Evolutionary conservation across 1,139 yeast genomes (phyloP).

Genomic region (Scheffersomyces titani): DNA sequence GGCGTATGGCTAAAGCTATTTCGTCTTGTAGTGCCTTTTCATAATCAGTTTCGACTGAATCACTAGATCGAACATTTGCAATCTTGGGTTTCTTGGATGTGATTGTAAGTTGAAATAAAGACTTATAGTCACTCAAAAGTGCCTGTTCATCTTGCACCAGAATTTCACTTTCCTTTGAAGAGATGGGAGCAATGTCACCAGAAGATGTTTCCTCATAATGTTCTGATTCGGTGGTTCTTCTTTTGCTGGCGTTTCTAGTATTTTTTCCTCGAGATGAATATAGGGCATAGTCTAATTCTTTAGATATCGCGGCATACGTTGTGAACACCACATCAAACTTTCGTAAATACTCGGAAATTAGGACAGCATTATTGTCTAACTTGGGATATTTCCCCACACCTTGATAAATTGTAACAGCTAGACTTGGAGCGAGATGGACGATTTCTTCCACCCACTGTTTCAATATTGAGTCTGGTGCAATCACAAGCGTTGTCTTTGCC

Average conservation of each 20-base stretch:
- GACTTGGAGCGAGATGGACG: slow-evolving; percentile 52
- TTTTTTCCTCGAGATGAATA: slow-evolving; percentile 64
- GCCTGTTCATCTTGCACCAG: slow-evolving; percentile 6
- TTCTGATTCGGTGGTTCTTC: slow-evolving; percentile 13
- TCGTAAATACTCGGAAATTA: slow-evolving; percentile 48
- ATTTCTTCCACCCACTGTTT: slow-evolving; percentile 86
- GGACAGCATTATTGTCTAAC: slow-evolving; percentile 40
- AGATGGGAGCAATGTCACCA: neutral
- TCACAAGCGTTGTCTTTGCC: slow-evolving; percentile 72
- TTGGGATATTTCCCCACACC: slow-evolving; percentile 57
- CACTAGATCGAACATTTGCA: slow-evolving; percentile 27
- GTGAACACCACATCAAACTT: slow-evolving; percentile 80
- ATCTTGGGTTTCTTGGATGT: slow-evolving; percentile 26
- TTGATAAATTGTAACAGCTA: slow-evolving; percentile 60
- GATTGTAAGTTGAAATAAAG: slow-evolving; percentile 32
- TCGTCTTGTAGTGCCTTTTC: slow-evolving; percentile 41
- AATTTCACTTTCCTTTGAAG: neutral
- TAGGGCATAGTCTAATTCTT: slow-evolving; percentile 79
- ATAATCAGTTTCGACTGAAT: slow-evolving; percentile 29
- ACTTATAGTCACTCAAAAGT: slow-evolving; percentile 23
- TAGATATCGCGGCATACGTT: slow-evolving; percentile 68
- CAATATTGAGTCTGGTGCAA: slow-evolving; percentile 82
- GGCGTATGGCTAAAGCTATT: slow-evolving; percentile 32
- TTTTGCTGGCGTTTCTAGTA: slow-evolving; percentile 38
- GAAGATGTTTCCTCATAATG: slow-evolving; percentile 5